Conservation (phyloP, 2,329 filamentous ascomycete species). For the Chaetomiaceae sp. region DNA sequence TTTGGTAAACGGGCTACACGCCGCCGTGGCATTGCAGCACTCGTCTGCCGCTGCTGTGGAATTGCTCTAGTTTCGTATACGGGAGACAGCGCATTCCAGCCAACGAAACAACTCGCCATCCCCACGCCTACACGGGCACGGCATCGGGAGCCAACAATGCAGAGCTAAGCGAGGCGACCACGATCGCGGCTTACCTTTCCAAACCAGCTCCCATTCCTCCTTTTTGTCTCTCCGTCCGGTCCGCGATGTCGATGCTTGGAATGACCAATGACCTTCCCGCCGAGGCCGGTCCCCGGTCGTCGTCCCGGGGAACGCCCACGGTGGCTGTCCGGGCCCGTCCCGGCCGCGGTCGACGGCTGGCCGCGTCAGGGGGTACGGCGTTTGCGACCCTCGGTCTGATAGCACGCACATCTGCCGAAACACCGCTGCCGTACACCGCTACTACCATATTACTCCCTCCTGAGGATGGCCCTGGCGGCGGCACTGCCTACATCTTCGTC, state of each 20-base stretch:
- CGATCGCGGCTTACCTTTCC: not conserved
- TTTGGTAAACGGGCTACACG: not conserved
- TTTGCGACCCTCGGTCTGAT: not conserved
- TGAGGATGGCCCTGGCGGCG: conserved; percentile 35
- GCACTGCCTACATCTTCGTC: conserved; percentile 66
- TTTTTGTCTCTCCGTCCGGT: not conserved
- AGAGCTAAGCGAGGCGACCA: conserved; percentile 10
- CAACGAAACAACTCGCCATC: not conserved
- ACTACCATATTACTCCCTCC: conserved; percentile 63
- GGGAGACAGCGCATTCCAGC: not conserved
- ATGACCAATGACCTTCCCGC: not conserved
- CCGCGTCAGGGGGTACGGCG: conserved; percentile 17
- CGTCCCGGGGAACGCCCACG: not conserved
- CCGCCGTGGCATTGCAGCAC: not conserved
- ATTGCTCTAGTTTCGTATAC: not conserved
- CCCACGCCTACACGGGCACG: not conserved
- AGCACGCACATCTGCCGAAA: not conserved
- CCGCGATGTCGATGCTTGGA: conserved; percentile 5
- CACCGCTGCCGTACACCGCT: conserved; percentile 67
- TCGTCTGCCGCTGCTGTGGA: not conserved
- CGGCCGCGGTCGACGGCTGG: not conserved
- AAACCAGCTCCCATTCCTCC: not conserved
- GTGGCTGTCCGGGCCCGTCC: not conserved
- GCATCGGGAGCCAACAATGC: conserved; percentile 2
- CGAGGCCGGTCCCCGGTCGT: not conserved